A percentile compares a stretch with the other conserved stretches of the same genome.
These are phyloP conservation scores for Saccharomycopsis oosterbeekiorum DNA, from an alignment of 805 yeast genomes.

Conservation along the genomic window DNA sequence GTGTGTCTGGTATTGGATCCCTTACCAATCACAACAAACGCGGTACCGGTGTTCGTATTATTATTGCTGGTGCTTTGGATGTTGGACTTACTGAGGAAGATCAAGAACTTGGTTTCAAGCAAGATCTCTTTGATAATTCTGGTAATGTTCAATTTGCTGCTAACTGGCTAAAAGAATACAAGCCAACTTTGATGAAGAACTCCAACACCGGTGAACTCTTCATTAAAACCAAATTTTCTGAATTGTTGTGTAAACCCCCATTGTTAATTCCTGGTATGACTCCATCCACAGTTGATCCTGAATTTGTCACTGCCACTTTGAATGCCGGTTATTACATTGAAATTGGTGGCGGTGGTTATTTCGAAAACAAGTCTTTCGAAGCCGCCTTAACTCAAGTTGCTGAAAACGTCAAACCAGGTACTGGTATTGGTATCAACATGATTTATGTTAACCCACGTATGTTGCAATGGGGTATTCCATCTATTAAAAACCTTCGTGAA, in stretches of 20 bases:
- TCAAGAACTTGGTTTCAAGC: constrained; percentile 91
- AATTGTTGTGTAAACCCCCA: constrained; percentile 90
- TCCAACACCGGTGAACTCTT: constrained; percentile 54
- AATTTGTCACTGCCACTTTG: constrained; percentile 85
- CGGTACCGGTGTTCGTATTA: constrained; percentile 94
- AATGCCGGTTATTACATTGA: constrained; percentile 97
- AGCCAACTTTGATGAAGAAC: constrained; percentile 78
- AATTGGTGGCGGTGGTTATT: constrained; percentile 99
- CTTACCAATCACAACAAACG: constrained; percentile 96
- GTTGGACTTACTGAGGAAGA: constrained; percentile 35
- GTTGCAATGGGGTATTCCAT: constrained; percentile 98
- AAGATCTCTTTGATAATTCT: constrained; percentile 76
- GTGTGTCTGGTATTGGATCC: constrained; percentile 91
- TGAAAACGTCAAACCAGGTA: constrained; percentile 64
- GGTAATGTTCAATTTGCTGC: constrained; percentile 68
- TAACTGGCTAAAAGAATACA: constrained; percentile 83
- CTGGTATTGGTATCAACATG: constrained; percentile 84
- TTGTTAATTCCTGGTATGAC: constrained; percentile 99
- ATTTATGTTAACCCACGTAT: constrained; percentile 95
- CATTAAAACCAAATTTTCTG: constrained; percentile 91
- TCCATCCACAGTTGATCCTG: constrained; percentile 92
- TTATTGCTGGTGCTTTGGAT: constrained; percentile 88
- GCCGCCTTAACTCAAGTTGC: constrained; percentile 69
- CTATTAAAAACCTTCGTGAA: constrained; percentile 78
- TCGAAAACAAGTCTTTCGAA: constrained; percentile 60